Percentiles rank a stretch among this genome's conserved stretches.
phyloP scores from a whole-genome alignment of 768 basidiomycete species.

The Russula griseocarnosa region DNA sequence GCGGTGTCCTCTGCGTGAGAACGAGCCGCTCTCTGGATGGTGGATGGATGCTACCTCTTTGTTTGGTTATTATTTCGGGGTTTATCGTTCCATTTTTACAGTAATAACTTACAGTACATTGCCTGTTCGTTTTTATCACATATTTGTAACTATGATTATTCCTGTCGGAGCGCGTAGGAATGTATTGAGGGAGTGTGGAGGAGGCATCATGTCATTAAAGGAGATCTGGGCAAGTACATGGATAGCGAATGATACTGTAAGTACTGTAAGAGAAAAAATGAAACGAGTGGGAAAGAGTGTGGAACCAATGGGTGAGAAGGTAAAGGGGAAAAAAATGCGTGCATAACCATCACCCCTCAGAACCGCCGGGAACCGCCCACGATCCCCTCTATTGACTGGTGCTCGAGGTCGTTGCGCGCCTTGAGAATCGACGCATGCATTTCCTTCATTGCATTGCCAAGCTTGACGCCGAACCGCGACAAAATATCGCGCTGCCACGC shows the following conservation, averaged over 20 bases:
- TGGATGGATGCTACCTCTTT: too few species aligned
- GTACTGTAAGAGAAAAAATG: neutral
- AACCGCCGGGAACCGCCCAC: slow-evolving; percentile 54
- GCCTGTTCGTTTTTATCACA: neutral
- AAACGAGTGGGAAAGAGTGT: neutral
- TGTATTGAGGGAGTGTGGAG: neutral
- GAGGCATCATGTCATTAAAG: slow-evolving; percentile 23
- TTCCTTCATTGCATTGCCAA: slow-evolving; percentile 96
- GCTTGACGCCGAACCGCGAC: slow-evolving; percentile 85
- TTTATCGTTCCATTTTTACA: neutral
- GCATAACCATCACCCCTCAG: slow-evolving; percentile 32
- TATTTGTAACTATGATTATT: too few species aligned
- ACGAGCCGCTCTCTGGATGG: neutral
- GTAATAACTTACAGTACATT: neutral
- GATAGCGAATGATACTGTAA: slow-evolving; percentile 11
- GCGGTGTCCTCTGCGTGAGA: neutral
- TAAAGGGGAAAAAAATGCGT: neutral
- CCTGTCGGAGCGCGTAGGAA: neutral
- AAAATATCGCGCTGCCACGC: slow-evolving; percentile 96
- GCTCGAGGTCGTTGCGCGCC: slow-evolving; percentile 92
- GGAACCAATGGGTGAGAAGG: slow-evolving; percentile 1
- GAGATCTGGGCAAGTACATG: slow-evolving; percentile 26
- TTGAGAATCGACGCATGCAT: slow-evolving; percentile 91
- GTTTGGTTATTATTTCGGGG: neutral
- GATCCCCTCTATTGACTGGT: slow-evolving; percentile 91